Percentiles rank a stretch among this genome's conserved stretches.
Conservation (phyloP, 2,329 filamentous ascomycete genomes). For the Orbilia blumenaviensis region DNA sequence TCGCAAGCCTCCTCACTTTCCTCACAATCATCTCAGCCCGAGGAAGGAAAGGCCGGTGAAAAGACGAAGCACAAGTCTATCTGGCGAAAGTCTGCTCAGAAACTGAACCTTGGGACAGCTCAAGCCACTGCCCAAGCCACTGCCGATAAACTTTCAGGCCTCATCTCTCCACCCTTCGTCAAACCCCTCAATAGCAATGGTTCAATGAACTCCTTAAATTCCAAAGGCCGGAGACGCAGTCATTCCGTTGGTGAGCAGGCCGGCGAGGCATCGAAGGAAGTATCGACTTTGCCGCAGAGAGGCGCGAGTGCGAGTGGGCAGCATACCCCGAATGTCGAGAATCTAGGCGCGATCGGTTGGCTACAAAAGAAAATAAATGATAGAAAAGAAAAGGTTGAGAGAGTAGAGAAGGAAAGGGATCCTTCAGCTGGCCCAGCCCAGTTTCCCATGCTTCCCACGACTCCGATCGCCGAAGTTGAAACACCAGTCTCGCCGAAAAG, state of each 20-base stretch:
- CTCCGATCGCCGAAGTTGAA: constrained; percentile 16
- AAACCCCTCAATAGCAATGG: constrained; percentile 28
- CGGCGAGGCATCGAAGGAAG: constrained; percentile 32
- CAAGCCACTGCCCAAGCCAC: constrained; percentile 11
- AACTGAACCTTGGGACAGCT: constrained; percentile 27
- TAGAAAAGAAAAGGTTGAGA: constrained; percentile 61
- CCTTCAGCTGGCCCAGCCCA: background rate
- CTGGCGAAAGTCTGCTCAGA: constrained; percentile 51
- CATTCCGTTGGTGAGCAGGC: constrained; percentile 48
- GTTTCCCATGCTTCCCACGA: constrained; percentile 7
- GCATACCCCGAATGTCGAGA: constrained; percentile 23
- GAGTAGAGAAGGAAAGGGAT: constrained; percentile 35
- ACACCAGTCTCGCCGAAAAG: constrained; percentile 24
- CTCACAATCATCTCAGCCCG: constrained; percentile 44
- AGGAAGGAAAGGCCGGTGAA: constrained; percentile 28
- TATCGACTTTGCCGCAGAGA: constrained; percentile 36
- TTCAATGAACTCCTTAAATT: constrained; percentile 29
- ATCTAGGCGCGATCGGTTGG: constrained; percentile 69
- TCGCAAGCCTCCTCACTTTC: constrained; percentile 43
- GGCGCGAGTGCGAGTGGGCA: constrained; percentile 47
- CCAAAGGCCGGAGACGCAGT: constrained; percentile 28
- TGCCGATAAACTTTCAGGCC: constrained; percentile 27
- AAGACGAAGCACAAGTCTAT: constrained; percentile 45
- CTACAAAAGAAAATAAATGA: constrained; percentile 71
- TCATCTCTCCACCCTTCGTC: constrained; percentile 38